Percentiles rank a stretch among this genome's conserved stretches.
Evolutionary conservation across 306 rosid genomes (phyloP).

Genomic region (Vigna mungo): DNA sequence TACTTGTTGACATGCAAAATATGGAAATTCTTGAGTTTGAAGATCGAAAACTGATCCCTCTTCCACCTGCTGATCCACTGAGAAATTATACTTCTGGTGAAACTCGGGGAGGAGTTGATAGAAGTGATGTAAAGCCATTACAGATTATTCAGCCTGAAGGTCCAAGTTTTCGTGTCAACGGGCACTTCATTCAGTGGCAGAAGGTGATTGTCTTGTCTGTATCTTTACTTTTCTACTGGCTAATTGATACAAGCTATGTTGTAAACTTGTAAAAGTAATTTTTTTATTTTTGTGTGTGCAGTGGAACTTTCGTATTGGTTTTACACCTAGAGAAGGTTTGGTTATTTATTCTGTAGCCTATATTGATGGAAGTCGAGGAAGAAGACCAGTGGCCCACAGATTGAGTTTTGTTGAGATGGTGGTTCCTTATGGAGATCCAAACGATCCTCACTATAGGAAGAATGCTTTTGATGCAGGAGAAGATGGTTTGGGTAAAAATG

Average conservation of each 20-base stretch:
- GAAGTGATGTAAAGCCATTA: constrained; percentile 76
- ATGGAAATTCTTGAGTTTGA: constrained; percentile 76
- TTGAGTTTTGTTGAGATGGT: constrained; percentile 82
- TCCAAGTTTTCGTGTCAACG: constrained; percentile 75
- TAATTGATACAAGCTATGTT: constrained; percentile 21
- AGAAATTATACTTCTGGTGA: constrained; percentile 76
- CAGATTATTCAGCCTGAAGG: constrained; percentile 77
- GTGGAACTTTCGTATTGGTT: constrained; percentile 81
- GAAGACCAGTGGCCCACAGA: constrained; percentile 77
- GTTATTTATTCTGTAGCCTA: constrained; percentile 74
- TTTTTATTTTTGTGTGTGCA: constrained; percentile 43
- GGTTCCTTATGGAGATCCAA: constrained; percentile 83
- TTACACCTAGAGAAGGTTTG: constrained; percentile 73
- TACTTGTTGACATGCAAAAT: constrained; percentile 74
- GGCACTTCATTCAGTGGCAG: constrained; percentile 80
- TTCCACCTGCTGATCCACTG: constrained; percentile 79
- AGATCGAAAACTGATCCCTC: constrained; percentile 70
- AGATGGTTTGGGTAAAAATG: constrained; percentile 80
- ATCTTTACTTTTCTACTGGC: constrained; percentile 19
- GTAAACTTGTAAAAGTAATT: constrained; percentile 13
- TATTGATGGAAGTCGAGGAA: constrained; percentile 72
- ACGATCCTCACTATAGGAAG: constrained; percentile 82
- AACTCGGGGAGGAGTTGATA: constrained; percentile 79
- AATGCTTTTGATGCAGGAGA: constrained; percentile 86
- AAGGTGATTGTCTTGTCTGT: constrained; percentile 54